phyloP scores from a whole-genome alignment of 441 rosid genomes.

The Theobroma grandiflorum region DNA sequence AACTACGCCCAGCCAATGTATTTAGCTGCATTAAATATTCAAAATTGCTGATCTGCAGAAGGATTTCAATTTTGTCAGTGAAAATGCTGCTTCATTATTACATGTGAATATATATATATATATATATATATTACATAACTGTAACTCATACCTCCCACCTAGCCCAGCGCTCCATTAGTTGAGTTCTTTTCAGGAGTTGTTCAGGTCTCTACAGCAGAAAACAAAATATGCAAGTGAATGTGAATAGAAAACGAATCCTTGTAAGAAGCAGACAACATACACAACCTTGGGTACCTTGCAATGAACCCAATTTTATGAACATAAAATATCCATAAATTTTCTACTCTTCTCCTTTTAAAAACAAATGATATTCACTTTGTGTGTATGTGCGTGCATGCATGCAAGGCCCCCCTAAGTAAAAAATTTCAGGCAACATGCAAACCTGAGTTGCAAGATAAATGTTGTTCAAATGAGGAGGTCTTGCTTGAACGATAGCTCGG shows the following conservation, averaged over 20 bases:
- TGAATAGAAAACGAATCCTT: constrained; percentile 20
- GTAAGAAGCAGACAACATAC: background rate
- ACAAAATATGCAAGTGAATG: constrained; percentile 17
- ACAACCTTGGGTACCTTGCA: background rate
- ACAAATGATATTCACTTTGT: background rate
- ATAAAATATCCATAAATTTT: constrained; percentile 14
- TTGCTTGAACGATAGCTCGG: constrained; percentile 93
- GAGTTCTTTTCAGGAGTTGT: constrained; percentile 96
- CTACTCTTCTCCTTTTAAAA: constrained; percentile 13
- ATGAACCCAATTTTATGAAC: constrained; percentile 12
- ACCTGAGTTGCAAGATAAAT: constrained; percentile 99
- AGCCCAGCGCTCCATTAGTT: constrained; percentile 99
- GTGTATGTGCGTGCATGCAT: background rate
- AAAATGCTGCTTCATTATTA: constrained; percentile 13
- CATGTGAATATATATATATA: background rate
- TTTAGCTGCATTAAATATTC: constrained; percentile 98
- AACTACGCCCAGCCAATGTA: constrained; percentile 99
- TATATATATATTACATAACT: background rate
- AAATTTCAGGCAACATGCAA: constrained; percentile 31
- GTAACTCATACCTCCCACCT: constrained; percentile 91
- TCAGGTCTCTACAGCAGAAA: constrained; percentile 85
- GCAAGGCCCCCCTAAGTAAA: constrained; percentile 18
- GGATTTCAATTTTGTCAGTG: constrained; percentile 28
- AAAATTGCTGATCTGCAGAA: constrained; percentile 97
- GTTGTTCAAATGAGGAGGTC: constrained; percentile 93